Conservation (phyloP, 441 rosid genomes). For the Geranium incanum region DNA sequence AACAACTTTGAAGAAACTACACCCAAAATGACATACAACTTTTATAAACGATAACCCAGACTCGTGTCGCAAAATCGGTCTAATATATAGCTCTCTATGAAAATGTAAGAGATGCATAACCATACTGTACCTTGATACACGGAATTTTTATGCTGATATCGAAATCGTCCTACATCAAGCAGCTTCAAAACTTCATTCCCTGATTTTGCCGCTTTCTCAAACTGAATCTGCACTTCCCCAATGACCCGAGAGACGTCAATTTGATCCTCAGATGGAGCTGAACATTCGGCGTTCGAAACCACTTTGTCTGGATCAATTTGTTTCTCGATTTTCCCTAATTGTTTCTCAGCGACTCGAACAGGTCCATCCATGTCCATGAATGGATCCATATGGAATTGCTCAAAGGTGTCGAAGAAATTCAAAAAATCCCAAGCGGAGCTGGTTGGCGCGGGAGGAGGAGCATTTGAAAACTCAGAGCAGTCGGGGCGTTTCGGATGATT, state of each 20-base stretch:
- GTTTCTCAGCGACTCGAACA: not conserved
- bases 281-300: not conserved
- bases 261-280: constrained; percentile 19
- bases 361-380: constrained; percentile 4
- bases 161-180: constrained; percentile 39
- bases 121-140: constrained; percentile 30
- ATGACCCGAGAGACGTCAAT: constrained; percentile 23
- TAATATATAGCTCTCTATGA: too few species aligned
- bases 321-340: constrained; percentile 4
- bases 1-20: constrained; percentile 33
- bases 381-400: constrained; percentile 29
- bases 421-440: constrained; percentile 49
- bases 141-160: constrained; percentile 30
- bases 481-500: too few species aligned
- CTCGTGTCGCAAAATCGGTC: too few species aligned
- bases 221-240: constrained; percentile 32
- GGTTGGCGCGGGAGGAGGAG: constrained; percentile 33
- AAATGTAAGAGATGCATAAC: too few species aligned
- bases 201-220: constrained; percentile 42
- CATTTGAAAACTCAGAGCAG: too few species aligned
- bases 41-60: not conserved
- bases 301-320: constrained; percentile 15
- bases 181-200: constrained; percentile 41
- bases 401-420: constrained; percentile 43
- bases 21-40: not conserved